phyloP scores from a whole-genome alignment of 192 early-diverging fungal genomes.

The Backusella macrospora region DNA sequence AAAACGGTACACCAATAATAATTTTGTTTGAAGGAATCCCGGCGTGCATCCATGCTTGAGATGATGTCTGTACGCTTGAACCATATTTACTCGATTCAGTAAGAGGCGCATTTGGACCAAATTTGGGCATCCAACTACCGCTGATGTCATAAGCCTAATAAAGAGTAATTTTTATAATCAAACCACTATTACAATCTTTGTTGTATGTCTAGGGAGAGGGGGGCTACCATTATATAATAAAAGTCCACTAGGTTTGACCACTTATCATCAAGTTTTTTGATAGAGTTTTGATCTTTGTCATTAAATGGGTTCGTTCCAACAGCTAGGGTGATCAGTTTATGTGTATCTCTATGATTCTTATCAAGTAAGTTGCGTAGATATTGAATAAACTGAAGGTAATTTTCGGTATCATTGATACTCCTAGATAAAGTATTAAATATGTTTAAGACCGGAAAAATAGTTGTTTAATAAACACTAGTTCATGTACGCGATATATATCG shows the following conservation, averaged over 20 bases:
- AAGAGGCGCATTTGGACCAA: slow-evolving; percentile 33
- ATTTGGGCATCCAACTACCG: slow-evolving; percentile 31
- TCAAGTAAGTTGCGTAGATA: slow-evolving; percentile 34
- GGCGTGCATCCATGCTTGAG: slow-evolving; percentile 30
- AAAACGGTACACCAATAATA: slow-evolving; percentile 46
- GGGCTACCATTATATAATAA: slow-evolving; percentile 29
- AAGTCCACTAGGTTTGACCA: slow-evolving; percentile 22
- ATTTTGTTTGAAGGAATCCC: slow-evolving; percentile 39
- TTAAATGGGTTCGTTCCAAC: slow-evolving; percentile 35
- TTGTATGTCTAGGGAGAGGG: too few relatives aligned
- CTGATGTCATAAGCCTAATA: slow-evolving; percentile 28
- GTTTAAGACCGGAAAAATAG: too few relatives aligned
- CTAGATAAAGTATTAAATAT: not conserved
- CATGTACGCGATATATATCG: too few relatives aligned
- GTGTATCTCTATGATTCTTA: not conserved
- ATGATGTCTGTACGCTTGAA: slow-evolving; percentile 11
- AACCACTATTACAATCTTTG: too few relatives aligned
- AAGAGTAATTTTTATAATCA: too few relatives aligned
- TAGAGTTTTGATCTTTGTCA: slow-evolving; percentile 25
- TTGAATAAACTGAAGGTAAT: slow-evolving; percentile 40
- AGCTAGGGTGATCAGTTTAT: slow-evolving; percentile 42
- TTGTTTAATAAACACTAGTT: too few relatives aligned
- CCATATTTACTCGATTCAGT: not conserved
- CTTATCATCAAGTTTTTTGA: slow-evolving; percentile 11
- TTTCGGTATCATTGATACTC: slow-evolving; percentile 37